These are phyloP conservation scores for Pythium apleroticum DNA, from an alignment of 352 stramenopile species.

Conservation along the genomic window DNA sequence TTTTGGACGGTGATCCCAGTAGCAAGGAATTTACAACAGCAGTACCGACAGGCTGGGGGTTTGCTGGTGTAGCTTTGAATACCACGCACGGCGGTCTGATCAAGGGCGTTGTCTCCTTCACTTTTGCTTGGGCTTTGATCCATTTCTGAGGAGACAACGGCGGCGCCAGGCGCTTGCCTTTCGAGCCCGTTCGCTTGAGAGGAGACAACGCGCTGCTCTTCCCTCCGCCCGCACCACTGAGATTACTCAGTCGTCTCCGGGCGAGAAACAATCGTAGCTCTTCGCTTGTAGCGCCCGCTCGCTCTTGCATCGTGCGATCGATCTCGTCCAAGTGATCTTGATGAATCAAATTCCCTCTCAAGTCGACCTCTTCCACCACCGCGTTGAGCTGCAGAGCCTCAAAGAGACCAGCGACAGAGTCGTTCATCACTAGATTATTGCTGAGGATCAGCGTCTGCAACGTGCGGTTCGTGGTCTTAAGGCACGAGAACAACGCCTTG, in stretches of 20 bases:
- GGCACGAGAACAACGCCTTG: constrained; percentile 43
- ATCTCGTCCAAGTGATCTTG: constrained; percentile 37
- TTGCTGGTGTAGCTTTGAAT: too few species aligned
- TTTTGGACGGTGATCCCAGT: constrained; percentile 4
- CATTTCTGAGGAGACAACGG: constrained; percentile 56
- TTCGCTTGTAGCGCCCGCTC: constrained; percentile 28
- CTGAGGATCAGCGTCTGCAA: constrained; percentile 50
- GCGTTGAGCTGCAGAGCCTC: constrained; percentile 45
- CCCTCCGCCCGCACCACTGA: neutral
- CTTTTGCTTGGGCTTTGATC: constrained; percentile 29
- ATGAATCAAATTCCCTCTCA: constrained; percentile 62
- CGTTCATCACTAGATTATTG: constrained; percentile 68
- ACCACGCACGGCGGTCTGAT: neutral
- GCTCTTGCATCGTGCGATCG: constrained; percentile 30
- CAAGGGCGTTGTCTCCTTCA: neutral
- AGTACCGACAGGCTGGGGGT: too few species aligned
- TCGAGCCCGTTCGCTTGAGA: constrained; percentile 9
- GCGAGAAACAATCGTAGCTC: constrained; percentile 54
- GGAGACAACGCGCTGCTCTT: constrained; percentile 7
- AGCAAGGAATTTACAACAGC: too few species aligned
- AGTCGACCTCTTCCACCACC: constrained; percentile 40
- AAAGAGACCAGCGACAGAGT: constrained; percentile 35
- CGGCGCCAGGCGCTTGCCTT: constrained; percentile 16
- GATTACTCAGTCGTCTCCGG: constrained; percentile 34
- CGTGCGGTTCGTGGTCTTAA: constrained; percentile 36